A percentile compares a stretch with the other conserved stretches of the same genome.
Conservation (phyloP, 352 stramenopile genomes). For the Globisporangium apiculatum region DNA sequence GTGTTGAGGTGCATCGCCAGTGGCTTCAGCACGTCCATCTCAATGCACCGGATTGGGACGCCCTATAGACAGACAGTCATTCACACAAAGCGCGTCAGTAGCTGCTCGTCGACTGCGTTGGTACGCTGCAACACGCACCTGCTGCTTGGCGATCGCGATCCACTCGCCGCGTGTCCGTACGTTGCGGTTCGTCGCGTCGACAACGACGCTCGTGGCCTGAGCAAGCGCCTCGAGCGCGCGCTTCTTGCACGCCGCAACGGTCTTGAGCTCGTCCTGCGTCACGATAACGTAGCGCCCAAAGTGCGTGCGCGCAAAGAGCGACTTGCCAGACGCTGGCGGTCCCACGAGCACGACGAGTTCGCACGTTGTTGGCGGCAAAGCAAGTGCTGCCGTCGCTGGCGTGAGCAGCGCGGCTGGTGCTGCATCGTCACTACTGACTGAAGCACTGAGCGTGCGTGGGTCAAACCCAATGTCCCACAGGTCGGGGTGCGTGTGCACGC, state of each 20-base stretch:
- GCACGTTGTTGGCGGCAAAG: conserved; percentile 20
- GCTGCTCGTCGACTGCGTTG: background rate
- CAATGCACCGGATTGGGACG: conserved; percentile 60
- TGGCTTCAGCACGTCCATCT: conserved; percentile 72
- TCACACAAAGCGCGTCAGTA: background rate
- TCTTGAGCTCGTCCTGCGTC: conserved; percentile 85
- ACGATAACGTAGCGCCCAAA: conserved; percentile 57
- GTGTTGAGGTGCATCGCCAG: conserved; percentile 82
- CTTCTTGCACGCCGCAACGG: conserved; percentile 63
- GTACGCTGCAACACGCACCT: conserved; percentile 21
- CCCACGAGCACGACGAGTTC: conserved; percentile 72
- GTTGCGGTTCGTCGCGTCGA: conserved; percentile 86
- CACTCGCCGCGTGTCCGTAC: conserved; percentile 54
- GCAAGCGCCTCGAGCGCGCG: conserved; percentile 47
- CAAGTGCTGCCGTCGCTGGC: conserved; percentile 16
- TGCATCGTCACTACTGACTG: background rate
- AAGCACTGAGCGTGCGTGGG: conserved; percentile 25
- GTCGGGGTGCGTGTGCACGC: conserved; percentile 55
- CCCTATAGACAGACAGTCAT: conserved; percentile 16
- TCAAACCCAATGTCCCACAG: conserved; percentile 78
- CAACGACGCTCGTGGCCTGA: conserved; percentile 61
- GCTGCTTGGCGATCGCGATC: conserved; percentile 58
- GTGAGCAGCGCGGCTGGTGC: conserved; percentile 14
- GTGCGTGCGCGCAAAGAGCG: conserved; percentile 38
- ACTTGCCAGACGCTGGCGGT: conserved; percentile 72